Conservation (phyloP, 2,329 filamentous ascomycete species). For the Zymoseptoria tritici region DNA sequence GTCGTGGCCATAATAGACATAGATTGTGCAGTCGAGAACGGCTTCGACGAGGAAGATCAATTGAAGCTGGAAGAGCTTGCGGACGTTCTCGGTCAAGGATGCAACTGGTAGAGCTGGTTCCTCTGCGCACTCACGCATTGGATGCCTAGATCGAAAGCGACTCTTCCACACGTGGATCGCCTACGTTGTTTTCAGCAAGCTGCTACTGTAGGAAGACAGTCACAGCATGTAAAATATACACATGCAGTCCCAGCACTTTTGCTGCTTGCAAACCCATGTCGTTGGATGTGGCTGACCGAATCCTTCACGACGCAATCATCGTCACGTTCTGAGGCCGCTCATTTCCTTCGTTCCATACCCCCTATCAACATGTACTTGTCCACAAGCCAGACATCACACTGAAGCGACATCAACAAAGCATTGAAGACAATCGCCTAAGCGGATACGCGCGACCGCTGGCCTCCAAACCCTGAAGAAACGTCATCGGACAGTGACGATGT, state of each 20-base stretch:
- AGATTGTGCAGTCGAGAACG: conserved; percentile 60
- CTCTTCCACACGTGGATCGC: too few relatives aligned
- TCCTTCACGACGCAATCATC: not conserved
- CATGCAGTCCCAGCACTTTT: not conserved
- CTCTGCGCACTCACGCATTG: not conserved
- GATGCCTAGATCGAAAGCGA: not conserved
- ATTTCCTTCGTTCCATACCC: not conserved
- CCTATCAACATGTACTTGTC: not conserved
- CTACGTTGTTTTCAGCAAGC: too few relatives aligned
- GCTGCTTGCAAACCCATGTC: not conserved
- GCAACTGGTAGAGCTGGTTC: conserved; percentile 50
- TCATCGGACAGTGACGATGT: not conserved
- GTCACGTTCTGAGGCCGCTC: not conserved
- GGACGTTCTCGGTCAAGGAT: conserved; percentile 49
- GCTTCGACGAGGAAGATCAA: conserved; percentile 64
- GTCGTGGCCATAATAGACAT: conserved; percentile 72
- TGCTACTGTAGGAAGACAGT: too few relatives aligned
- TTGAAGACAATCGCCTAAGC: not conserved
- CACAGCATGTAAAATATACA: too few relatives aligned
- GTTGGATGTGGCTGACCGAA: not conserved
- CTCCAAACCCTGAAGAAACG: not conserved
- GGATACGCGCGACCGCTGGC: not conserved
- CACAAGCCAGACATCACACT: too few relatives aligned
- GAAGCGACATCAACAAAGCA: not conserved
- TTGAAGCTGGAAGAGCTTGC: conserved; percentile 60